Conservation (phyloP, 768 basidiomycete genomes). For the Suillus occidentalis region DNA sequence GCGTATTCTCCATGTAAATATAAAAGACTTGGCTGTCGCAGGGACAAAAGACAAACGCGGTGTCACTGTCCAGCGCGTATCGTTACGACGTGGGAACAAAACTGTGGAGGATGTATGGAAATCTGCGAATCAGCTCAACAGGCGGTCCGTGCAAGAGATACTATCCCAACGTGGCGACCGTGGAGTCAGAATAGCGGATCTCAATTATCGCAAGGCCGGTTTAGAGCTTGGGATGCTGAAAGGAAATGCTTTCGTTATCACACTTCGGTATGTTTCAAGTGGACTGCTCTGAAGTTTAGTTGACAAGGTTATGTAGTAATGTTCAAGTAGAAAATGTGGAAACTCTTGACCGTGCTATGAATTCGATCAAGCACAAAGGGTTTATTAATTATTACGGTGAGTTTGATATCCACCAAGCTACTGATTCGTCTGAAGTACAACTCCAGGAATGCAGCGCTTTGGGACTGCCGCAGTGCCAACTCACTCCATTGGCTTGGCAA, state of each 20-base stretch:
- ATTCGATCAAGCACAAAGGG: slow-evolving; percentile 75
- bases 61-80: slow-evolving; percentile 91
- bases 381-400: slow-evolving; percentile 98
- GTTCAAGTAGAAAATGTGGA: slow-evolving; percentile 76
- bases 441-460: slow-evolving; percentile 94
- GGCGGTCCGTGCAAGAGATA: slow-evolving; percentile 57
- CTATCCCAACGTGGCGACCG: slow-evolving; percentile 79
- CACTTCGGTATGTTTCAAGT: slow-evolving; percentile 64
- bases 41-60: slow-evolving; percentile 99
- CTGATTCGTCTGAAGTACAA: slow-evolving; percentile 14
- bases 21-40: slow-evolving; percentile 85
- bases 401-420: slow-evolving; percentile 1
- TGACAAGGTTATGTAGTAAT: slow-evolving; percentile 51
- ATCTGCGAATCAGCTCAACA: slow-evolving; percentile 65
- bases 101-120: slow-evolving; percentile 86
- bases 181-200: slow-evolving; percentile 84
- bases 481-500: slow-evolving; percentile 88
- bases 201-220: slow-evolving; percentile 78
- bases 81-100: slow-evolving; percentile 72
- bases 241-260: slow-evolving; percentile 95
- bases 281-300: slow-evolving; percentile 3
- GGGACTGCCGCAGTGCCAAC: slow-evolving; percentile 96
- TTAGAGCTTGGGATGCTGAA: slow-evolving; percentile 95
- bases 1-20: slow-evolving; percentile 69
- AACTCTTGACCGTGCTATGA: slow-evolving; percentile 72